Conservation (phyloP, 2,329 filamentous ascomycete genomes). For the Colletotrichum kahawae region DNA sequence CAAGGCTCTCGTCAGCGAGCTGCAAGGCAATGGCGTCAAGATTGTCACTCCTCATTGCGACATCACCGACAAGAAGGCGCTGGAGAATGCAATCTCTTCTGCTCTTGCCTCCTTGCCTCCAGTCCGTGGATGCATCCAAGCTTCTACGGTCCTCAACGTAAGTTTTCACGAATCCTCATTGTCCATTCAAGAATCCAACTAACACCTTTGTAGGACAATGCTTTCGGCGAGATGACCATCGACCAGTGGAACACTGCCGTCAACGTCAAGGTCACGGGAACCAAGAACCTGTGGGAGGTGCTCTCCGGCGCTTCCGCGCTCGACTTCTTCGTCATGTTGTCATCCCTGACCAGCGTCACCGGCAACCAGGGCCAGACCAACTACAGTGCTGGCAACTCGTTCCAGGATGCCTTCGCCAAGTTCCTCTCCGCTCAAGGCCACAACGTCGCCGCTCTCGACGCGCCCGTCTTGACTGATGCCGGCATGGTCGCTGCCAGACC, state of each 20-base stretch:
- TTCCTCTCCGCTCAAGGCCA: slow-evolving; percentile 43
- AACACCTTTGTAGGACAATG: slow-evolving; percentile 8
- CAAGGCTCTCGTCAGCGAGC: neutral
- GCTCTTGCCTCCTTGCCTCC: neutral
- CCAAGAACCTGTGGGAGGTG: slow-evolving; percentile 32
- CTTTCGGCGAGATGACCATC: slow-evolving; percentile 32
- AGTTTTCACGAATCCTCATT: neutral
- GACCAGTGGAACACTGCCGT: slow-evolving; percentile 28
- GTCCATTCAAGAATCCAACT: neutral
- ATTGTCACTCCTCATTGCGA: slow-evolving; percentile 16
- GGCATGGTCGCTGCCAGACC: slow-evolving; percentile 55
- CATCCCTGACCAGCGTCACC: slow-evolving; percentile 30
- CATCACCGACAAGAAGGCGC: neutral
- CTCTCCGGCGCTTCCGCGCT: slow-evolving; percentile 28
- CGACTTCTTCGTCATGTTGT: slow-evolving; percentile 41
- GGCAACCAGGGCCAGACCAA: slow-evolving; percentile 43
- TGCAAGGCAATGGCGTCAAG: neutral
- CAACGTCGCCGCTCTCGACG: slow-evolving; percentile 52
- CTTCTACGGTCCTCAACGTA: slow-evolving; percentile 13
- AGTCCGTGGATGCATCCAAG: slow-evolving; percentile 3
- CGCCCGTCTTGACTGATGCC: slow-evolving; percentile 55
- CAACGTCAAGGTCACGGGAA: slow-evolving; percentile 38
- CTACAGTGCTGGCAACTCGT: slow-evolving; percentile 49
- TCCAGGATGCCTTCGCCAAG: slow-evolving; percentile 45
- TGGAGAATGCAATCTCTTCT: neutral